Conservation (phyloP, 2,329 filamentous ascomycete genomes). For the Lizonia empirigonia region DNA sequence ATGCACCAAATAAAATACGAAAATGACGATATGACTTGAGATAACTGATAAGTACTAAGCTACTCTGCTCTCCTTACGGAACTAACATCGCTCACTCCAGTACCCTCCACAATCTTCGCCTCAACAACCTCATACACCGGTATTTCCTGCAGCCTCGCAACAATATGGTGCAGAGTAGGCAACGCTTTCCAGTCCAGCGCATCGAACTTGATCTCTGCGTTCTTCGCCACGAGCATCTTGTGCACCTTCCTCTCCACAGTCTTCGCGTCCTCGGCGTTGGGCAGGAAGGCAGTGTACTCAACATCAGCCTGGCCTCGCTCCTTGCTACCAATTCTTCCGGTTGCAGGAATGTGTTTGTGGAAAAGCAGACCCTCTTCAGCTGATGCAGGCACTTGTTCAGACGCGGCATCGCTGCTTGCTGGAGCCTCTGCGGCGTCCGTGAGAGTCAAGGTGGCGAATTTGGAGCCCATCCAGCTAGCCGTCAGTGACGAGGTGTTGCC, state of each 20-base stretch:
- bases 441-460: conserved; percentile 42
- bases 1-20: too few relatives aligned
- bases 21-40: too few relatives aligned
- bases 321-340: conserved; percentile 49
- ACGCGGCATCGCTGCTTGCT: conserved; percentile 4
- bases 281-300: conserved; percentile 58
- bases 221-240: conserved; percentile 46
- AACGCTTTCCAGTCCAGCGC: conserved; percentile 59
- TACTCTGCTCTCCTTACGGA: conserved; percentile 32
- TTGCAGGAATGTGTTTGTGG: conserved; percentile 63
- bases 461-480: conserved; percentile 47
- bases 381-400: not conserved
- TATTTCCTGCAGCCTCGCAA: conserved; percentile 59
- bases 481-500: conserved; percentile 48
- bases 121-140: conserved; percentile 63
- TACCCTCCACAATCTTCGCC: conserved; percentile 62
- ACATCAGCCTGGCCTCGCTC: conserved; percentile 58
- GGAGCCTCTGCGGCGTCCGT: conserved; percentile 22
- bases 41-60: too few relatives aligned
- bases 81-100: conserved; percentile 58
- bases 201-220: conserved; percentile 57
- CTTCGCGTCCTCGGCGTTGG: conserved; percentile 41
- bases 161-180: conserved; percentile 66
- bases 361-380: conserved; percentile 58
- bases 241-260: conserved; percentile 41